These are phyloP conservation scores for bread wheat (Triticum aestivum) DNA, from an alignment of 176 grass and related monocot genomes.

Conservation along the genomic window IWGSC_CS_RefSeq_v2.1 NC_057808.1:248034069-248034568, in stretches of 20 bases:
- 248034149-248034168: not conserved
- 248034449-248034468: not conserved
- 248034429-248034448: slow-evolving; percentile 4
- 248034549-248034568: not conserved
- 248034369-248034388: not conserved
- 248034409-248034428: slow-evolving; percentile 19
- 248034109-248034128: not conserved
- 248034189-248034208: not conserved
- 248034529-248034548: not conserved
- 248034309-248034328: not conserved
- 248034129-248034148: not conserved
- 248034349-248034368: not conserved
- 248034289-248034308: not conserved
- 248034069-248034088: not conserved
- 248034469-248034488: not conserved
- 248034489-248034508: slow-evolving; percentile 4
- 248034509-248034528: not conserved
- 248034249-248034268: slow-evolving; percentile 17
- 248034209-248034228: not conserved
- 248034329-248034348: not conserved
- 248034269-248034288: slow-evolving; percentile 2
- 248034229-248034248: not conserved
- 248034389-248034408: slow-evolving; percentile 16
- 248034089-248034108: not conserved
- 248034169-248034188: not conserved